Conservation (phyloP, 2,329 filamentous ascomycete species). For the Sporothrix pseudoabietina region DNA sequence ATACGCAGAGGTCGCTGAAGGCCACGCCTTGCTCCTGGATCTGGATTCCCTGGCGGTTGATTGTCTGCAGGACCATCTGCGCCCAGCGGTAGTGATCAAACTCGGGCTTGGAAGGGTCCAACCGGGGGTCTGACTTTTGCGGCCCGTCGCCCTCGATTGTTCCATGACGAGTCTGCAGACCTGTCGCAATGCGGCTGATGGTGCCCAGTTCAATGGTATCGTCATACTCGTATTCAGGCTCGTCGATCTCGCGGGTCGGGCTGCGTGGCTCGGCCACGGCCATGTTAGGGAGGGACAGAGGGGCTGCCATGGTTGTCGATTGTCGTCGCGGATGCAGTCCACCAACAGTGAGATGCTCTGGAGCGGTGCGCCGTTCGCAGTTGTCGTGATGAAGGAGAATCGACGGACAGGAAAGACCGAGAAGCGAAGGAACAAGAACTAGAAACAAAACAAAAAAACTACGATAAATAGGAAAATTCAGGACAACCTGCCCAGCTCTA, state of each 20-base stretch:
- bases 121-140: background rate
- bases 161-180: background rate
- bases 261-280: background rate
- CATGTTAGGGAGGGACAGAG: background rate
- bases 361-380: background rate
- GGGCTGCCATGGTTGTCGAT: slow-evolving; percentile 6
- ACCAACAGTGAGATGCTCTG: background rate
- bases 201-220: slow-evolving; percentile 7
- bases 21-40: slow-evolving; percentile 3
- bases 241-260: slow-evolving; percentile 2
- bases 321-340: background rate
- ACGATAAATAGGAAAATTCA: background rate
- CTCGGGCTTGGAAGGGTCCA: background rate
- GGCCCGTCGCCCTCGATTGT: background rate
- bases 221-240: background rate
- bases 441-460: too few relatives aligned
- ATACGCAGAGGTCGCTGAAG: background rate
- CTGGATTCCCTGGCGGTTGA: slow-evolving; percentile 8
- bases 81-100: slow-evolving; percentile 21
- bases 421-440: too few relatives aligned
- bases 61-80: background rate
- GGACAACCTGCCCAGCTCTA: background rate
- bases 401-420: background rate
- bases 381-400: background rate
- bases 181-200: slow-evolving; percentile 3